Base-by-base conservation (phyloP, 129 eudicot genomes). In the Cynara cardunculus region DNA sequence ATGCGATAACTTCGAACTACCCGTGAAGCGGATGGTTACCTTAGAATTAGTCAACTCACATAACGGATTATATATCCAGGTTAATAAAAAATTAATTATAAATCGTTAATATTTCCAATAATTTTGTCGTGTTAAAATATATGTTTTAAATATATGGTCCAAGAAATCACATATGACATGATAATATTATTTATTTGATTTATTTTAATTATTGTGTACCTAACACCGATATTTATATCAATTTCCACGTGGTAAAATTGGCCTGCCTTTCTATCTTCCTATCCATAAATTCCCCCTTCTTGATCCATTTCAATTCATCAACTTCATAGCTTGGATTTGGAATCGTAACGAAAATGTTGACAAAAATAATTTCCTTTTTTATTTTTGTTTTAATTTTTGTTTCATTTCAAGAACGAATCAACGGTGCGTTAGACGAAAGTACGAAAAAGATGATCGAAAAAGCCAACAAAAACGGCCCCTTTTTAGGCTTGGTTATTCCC, bases 401-500 rank as follows among this genome's bases (percentile, higher is more conserved):
- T 27, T 56, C 30, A 61, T 77, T 62, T 61, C 78, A 77, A 77
- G 74, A 83, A 61, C 74, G 78, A 71, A 76, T 84, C 27, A 32
- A 79, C 74, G 88, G 88, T 67, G 87, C 62, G 46, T 53, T 86
- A 56, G 82, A 74, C 59, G 83, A 46, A 77, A 80, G 66, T 62
- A 85, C 91, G 34, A 74, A 41, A 66, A 76, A 79, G 31, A 18
- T 35, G 75, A 78, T 91, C n/a, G 71, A 83, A 34, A 16, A 69
- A 56, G 89, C 82, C 22, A 91, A 91, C 74, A 76, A 53, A 30
- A 70, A 84, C 14, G 96, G 91, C 32, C 93, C 91, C 21, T 91
- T 83, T 79, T 69, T 89, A 62, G 93, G 96, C 2, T 19, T 91
- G 83, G 90, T 91, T 21, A 85, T 91, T 69, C 93, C 93, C n/a